Evolutionary conservation across 345 rosid species (phyloP).

Genomic region (Brassica rapa): DNA sequence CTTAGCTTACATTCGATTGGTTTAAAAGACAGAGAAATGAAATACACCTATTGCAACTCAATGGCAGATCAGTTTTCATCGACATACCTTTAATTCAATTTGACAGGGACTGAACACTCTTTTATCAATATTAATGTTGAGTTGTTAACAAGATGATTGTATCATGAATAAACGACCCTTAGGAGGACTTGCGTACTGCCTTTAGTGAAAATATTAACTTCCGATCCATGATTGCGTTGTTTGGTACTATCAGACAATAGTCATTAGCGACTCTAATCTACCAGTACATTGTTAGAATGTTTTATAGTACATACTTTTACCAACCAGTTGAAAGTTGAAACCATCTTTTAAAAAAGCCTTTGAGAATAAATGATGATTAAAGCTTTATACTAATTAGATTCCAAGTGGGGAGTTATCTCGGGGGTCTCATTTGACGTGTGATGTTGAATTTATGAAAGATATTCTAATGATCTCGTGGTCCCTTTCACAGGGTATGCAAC

Average conservation of each 20-base stretch:
- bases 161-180: background rate
- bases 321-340: background rate
- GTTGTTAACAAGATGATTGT: background rate
- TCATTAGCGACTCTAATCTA: background rate
- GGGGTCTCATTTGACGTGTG: constrained; percentile 36
- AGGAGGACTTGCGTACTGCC: constrained; percentile 2
- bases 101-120: background rate
- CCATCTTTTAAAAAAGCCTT: background rate
- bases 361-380: background rate
- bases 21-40: background rate
- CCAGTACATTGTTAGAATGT: background rate
- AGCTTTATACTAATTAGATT: background rate
- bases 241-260: background rate
- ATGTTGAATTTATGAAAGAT: constrained; percentile 28
- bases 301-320: background rate
- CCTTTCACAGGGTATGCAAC: background rate
- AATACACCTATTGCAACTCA: background rate
- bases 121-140: constrained; percentile 9
- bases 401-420: constrained; percentile 26
- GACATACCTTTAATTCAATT: background rate
- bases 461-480: constrained; percentile 34
- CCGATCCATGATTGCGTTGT: constrained; percentile 17
- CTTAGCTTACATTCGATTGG: background rate
- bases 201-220: background rate
- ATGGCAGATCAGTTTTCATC: background rate